A percentile compares a stretch with the other conserved stretches of the same genome.
phyloP scores from a whole-genome alignment of 805 yeast species.

The Suhomyces emberorum region DNA sequence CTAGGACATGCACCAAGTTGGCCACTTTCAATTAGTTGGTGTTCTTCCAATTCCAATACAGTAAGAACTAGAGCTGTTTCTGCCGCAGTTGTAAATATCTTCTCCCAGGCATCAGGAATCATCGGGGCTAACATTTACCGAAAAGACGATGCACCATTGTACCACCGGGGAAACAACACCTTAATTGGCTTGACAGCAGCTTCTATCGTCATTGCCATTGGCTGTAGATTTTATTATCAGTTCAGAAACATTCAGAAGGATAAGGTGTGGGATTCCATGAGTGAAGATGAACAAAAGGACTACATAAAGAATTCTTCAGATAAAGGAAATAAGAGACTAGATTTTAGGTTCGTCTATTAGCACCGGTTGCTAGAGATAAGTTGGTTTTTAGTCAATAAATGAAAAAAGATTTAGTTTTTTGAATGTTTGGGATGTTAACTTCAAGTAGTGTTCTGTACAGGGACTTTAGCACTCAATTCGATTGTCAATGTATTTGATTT shows the following conservation, averaged over 20 bases:
- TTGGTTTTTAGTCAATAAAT: too few species aligned
- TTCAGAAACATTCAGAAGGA: conserved; percentile 45
- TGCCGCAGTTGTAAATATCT: conserved; percentile 64
- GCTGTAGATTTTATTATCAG: conserved; percentile 38
- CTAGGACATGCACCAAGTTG: conserved; percentile 49
- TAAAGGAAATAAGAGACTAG: conserved; percentile 57
- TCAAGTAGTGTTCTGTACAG: too few species aligned
- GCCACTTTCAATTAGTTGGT: conserved; percentile 58
- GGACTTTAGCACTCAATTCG: too few species aligned
- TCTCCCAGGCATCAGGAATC: conserved; percentile 57
- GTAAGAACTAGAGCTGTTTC: conserved; percentile 62
- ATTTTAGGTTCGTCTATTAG: conserved; percentile 37
- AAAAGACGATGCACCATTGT: conserved; percentile 55
- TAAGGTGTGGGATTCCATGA: conserved; percentile 49
- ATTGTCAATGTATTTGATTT: too few species aligned
- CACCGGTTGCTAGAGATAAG: too few species aligned
- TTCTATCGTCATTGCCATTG: conserved; percentile 26
- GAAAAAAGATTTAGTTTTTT: too few species aligned
- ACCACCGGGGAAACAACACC: conserved; percentile 53
- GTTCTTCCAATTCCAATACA: conserved; percentile 58
- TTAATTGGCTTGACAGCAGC: conserved; percentile 38
- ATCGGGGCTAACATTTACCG: conserved; percentile 56
- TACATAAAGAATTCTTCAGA: conserved; percentile 49
- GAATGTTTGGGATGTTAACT: too few species aligned
- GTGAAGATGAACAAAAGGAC: conserved; percentile 46